A percentile compares a stretch with the other conserved stretches of the same genome.
These are phyloP conservation scores for Thielaviopsis euricoi DNA, from an alignment of 2,329 filamentous ascomycete genomes.

Conservation along the genomic window DNA sequence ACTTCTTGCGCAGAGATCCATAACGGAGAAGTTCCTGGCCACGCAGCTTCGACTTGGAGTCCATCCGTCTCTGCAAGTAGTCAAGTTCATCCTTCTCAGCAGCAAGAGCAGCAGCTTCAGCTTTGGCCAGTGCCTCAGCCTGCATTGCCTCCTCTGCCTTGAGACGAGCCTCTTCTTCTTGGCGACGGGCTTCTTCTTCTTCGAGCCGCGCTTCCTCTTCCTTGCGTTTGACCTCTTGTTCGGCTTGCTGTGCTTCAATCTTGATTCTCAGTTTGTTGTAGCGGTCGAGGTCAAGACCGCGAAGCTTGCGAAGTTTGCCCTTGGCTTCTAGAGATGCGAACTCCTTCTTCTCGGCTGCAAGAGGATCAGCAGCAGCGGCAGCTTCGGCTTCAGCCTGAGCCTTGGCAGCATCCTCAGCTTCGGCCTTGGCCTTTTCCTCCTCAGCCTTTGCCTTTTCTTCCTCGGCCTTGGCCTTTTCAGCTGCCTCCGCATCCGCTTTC, in stretches of 20 bases:
- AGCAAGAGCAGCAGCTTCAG: slow-evolving; percentile 13
- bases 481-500: not conserved
- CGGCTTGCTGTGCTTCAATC: slow-evolving; percentile 1
- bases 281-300: slow-evolving; percentile 6
- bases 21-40: not conserved
- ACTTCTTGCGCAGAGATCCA: not conserved
- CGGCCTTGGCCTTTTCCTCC: slow-evolving; percentile 2
- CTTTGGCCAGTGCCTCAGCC: not conserved
- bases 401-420: not conserved
- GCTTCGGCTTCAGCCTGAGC: not conserved
- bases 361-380: not conserved
- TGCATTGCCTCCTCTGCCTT: slow-evolving; percentile 2
- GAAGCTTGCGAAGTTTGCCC: slow-evolving; percentile 20
- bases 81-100: slow-evolving; percentile 15
- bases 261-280: slow-evolving; percentile 8
- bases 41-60: not conserved
- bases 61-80: not conserved
- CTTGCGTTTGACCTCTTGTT: not conserved
- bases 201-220: not conserved
- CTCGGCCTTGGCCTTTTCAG: not conserved
- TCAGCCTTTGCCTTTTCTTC: slow-evolving; percentile 1
- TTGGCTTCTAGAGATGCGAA: slow-evolving; percentile 27
- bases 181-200: not conserved
- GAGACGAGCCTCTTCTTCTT: not conserved
- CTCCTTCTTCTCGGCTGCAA: slow-evolving; percentile 37